Percentiles rank a stretch among this genome's conserved stretches.
Conservation (phyloP, 2,329 filamentous ascomycete species). For the Colletotrichum sp. region DNA sequence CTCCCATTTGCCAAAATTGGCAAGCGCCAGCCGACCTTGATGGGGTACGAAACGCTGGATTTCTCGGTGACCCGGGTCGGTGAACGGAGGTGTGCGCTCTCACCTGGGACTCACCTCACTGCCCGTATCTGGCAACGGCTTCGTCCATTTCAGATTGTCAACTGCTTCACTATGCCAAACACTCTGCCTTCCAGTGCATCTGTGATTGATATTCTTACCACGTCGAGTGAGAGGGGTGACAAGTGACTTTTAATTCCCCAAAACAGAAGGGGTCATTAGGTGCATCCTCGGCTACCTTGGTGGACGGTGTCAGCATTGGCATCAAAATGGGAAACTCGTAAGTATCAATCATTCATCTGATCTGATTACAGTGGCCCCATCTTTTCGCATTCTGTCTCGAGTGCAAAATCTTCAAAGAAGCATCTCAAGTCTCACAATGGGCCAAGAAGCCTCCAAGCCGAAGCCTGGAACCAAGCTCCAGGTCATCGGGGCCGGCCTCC, state of each 20-base stretch:
- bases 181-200: neutral
- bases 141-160: neutral
- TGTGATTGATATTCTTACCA: neutral
- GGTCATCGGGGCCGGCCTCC: constrained; percentile 30
- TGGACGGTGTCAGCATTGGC: neutral
- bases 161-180: neutral
- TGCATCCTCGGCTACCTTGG: neutral
- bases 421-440: constrained; percentile 18
- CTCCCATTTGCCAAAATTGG: neutral
- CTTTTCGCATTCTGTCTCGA: neutral
- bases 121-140: neutral
- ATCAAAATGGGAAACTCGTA: neutral
- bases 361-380: neutral
- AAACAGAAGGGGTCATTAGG: neutral
- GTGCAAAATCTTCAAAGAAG: neutral
- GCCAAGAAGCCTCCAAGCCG: constrained; percentile 27
- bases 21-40: neutral
- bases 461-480: constrained; percentile 22
- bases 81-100: neutral
- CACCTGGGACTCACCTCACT: neutral
- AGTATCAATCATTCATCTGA: neutral
- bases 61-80: neutral
- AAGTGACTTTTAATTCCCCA: neutral
- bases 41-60: neutral
- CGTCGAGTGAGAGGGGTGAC: neutral